Evolutionary conservation across 441 rosid genomes (phyloP).

Genomic region (Hura crepitans): DNA sequence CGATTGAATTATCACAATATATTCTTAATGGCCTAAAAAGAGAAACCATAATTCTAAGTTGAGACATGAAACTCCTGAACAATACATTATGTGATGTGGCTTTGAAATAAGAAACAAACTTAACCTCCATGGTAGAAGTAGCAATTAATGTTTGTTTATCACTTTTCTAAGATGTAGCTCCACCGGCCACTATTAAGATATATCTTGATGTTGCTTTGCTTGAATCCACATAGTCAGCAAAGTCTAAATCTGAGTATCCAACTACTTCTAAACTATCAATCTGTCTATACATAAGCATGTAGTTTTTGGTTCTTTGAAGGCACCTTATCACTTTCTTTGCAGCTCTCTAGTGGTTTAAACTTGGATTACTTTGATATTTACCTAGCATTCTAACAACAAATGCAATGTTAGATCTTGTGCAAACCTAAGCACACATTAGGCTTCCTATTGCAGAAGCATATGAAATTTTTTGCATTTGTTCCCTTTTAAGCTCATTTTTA

Average conservation of each 20-base stretch:
- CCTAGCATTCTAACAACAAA: background rate
- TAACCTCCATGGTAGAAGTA: background rate
- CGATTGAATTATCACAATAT: too few species aligned
- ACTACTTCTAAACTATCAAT: background rate
- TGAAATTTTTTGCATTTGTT: background rate
- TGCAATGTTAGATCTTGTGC: background rate
- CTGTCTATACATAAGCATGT: background rate
- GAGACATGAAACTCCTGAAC: too few species aligned
- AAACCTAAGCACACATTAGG: background rate
- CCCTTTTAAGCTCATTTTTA: background rate
- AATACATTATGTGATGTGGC: too few species aligned
- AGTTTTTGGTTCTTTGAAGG: background rate
- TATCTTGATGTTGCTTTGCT: background rate
- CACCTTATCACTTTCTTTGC: background rate
- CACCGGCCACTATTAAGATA: background rate
- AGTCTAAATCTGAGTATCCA: background rate
- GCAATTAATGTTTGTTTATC: background rate
- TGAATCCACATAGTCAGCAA: background rate
- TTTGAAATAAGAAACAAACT: too few species aligned
- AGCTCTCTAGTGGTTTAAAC: background rate
- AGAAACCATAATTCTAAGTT: too few species aligned
- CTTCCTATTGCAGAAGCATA: background rate
- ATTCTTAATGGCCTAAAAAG: too few species aligned
- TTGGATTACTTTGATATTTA: background rate
- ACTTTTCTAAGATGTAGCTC: conserved; percentile 2